Evolutionary conservation across 495 filamentous ascomycete species (phyloP).

Genomic region (Neurospora tetraspora): DNA sequence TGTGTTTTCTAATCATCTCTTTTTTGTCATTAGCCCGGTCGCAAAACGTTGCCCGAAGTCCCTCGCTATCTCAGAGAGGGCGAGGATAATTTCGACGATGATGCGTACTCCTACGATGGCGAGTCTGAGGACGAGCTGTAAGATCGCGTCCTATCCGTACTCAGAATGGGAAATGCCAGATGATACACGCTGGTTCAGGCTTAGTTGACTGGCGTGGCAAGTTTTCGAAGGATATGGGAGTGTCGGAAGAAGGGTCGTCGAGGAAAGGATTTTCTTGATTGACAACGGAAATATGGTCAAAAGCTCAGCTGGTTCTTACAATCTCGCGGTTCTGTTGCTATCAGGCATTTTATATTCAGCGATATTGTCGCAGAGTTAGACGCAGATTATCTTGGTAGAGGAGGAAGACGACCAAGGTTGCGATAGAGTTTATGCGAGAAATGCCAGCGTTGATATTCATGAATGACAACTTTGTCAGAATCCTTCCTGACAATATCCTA

Average conservation of each 20-base stretch:
- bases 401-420: neutral
- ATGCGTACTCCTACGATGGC: neutral
- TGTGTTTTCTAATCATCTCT: neutral
- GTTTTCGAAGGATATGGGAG: neutral
- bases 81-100: neutral
- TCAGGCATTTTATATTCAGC: neutral
- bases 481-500: neutral
- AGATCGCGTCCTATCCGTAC: neutral
- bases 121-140: neutral
- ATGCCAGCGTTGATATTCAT: neutral
- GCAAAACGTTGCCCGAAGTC: neutral
- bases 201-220: neutral
- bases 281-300: neutral
- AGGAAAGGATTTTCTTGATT: neutral
- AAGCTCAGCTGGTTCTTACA: neutral
- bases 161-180: neutral
- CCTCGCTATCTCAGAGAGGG: neutral
- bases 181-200: neutral
- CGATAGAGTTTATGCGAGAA: neutral
- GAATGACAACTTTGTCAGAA: neutral
- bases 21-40: neutral
- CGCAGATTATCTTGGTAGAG: neutral
- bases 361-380: neutral
- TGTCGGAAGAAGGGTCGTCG: neutral
- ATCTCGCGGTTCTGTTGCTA: neutral